Evolutionary conservation across 2,329 filamentous ascomycete genomes (phyloP), one percentile per base, ranked within the genome.

Genomic region (Mariannaea sp.): DNA sequence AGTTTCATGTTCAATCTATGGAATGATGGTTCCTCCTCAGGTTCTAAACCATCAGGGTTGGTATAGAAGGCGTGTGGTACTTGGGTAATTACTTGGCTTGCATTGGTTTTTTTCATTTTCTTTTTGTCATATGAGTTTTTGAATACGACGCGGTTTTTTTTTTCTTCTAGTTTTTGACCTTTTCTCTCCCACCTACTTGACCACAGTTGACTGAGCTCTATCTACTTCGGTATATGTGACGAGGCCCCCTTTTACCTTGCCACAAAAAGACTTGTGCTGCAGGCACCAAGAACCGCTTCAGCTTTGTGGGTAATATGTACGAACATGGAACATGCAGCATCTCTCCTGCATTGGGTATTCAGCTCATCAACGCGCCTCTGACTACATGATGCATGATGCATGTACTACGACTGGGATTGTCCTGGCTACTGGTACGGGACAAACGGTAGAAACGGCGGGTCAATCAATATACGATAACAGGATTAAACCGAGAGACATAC

Each of bases 31-130:
- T n/a, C n/a, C n/a, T n/a, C n/a, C n/a, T n/a, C n/a, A n/a, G n/a
- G 30, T 29, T 22, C 22, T 27, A 19, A 24, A n/a, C 10, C 30
- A 27, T 32, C 26, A 45, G 33, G 30, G 30, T 54, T 54, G 45
- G 45, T 16, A 54, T 54, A 54, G 45, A 53, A 47, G 30, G 39
- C 13, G 41, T 39, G 27, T n/a, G 50, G 44, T 47, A 47, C 39
- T 32, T 45, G 19, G 51, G 33, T 49, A 39, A 38, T 54, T 42
- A 42, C 39, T 42, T 36, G 16, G 46, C 29, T n/a, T n/a, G n/a
- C n/a, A n/a, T n/a, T n/a, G n/a, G n/a, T n/a, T n/a, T n/a, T n/a
- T n/a, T n/a, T n/a, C n/a, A n/a, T n/a, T n/a, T n/a, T n/a, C n/a
- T 39, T 17, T 27, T 48, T 48, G 30, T 12, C 26, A 29, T 29